phyloP scores from a whole-genome alignment of 1,284 basidiomycete species.

The Coniferiporia weirii region DNA sequence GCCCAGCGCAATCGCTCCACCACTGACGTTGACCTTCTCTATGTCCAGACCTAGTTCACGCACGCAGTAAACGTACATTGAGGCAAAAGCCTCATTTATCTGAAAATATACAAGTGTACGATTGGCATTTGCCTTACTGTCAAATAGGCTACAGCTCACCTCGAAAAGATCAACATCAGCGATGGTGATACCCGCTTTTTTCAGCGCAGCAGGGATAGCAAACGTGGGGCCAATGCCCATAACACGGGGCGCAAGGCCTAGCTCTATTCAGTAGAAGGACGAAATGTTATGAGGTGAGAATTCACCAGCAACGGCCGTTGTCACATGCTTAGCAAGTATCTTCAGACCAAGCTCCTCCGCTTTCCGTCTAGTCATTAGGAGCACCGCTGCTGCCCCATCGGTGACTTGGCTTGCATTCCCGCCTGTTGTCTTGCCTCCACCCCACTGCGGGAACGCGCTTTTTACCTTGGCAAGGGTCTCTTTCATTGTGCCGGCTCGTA shows the following conservation, averaged over 20 bases:
- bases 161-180: conserved; percentile 80
- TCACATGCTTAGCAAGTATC: conserved; percentile 76
- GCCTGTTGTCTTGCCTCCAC: conserved; percentile 72
- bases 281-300: conserved; percentile 8
- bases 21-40: conserved; percentile 82
- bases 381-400: conserved; percentile 81
- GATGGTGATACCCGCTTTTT: conserved; percentile 57
- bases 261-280: background rate
- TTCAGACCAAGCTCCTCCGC: conserved; percentile 74
- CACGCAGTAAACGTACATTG: conserved; percentile 80
- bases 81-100: conserved; percentile 93
- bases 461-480: conserved; percentile 65
- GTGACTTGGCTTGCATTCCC: conserved; percentile 88
- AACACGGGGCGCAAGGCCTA: conserved; percentile 68
- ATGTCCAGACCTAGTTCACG: conserved; percentile 66
- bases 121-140: background rate
- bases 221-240: conserved; percentile 81
- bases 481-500: conserved; percentile 72
- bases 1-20: conserved; percentile 86
- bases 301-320: conserved; percentile 65
- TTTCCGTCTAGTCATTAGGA: conserved; percentile 83
- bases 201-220: conserved; percentile 68
- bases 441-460: conserved; percentile 87
- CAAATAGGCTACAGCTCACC: conserved; percentile 37
- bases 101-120: conserved; percentile 25